phyloP scores from a whole-genome alignment of 2,329 filamentous ascomycete species.

The Arthrinium phaeospermum region DNA sequence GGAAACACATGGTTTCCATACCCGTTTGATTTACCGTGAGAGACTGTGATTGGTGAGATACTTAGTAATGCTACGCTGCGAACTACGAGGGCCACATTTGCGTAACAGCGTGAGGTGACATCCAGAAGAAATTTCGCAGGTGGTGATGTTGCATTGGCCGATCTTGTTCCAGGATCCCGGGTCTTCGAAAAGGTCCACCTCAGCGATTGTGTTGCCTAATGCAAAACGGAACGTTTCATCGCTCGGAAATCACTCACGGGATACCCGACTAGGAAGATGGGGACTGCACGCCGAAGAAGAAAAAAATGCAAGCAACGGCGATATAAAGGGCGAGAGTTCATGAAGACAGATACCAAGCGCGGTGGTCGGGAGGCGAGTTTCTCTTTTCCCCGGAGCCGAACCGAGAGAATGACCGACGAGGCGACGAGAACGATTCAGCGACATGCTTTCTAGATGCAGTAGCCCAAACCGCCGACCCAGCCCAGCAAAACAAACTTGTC shows the following conservation, averaged over 20 bases:
- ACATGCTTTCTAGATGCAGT: neutral
- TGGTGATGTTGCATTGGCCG: neutral
- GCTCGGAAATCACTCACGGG: neutral
- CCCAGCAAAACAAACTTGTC: neutral
- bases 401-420: neutral
- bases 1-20: neutral
- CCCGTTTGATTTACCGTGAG: neutral
- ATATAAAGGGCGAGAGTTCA: too few species aligned
- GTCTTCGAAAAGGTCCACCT: neutral
- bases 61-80: neutral
- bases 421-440: neutral
- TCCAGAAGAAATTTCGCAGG: neutral
- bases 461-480: neutral
- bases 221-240: neutral
- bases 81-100: neutral
- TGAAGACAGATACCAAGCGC: too few species aligned
- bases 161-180: constrained; percentile 1
- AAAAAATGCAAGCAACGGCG: too few species aligned
- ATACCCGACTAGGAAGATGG: neutral
- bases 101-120: neutral
- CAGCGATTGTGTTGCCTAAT: neutral
- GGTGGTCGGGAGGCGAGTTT: too few species aligned
- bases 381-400: neutral
- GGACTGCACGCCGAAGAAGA: neutral
- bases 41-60: neutral